These are phyloP conservation scores for Casuarina glauca DNA, from an alignment of 306 rosid genomes.

Conservation along the genomic window DNA sequence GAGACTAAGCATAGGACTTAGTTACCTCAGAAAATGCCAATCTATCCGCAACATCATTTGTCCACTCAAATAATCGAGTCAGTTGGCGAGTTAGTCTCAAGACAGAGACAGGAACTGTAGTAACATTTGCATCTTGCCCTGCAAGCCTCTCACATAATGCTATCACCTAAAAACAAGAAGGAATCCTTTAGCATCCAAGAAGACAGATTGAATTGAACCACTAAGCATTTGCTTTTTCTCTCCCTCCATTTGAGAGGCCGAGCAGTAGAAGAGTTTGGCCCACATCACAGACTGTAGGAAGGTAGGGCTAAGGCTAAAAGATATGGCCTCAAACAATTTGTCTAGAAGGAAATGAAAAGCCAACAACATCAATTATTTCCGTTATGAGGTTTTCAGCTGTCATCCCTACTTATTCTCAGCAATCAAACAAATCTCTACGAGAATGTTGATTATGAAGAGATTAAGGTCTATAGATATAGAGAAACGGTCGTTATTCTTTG, in stretches of 20 bases:
- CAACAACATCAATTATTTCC: neutral
- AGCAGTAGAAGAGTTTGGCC: neutral
- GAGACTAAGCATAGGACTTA: neutral
- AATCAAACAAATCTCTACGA: neutral
- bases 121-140: constrained; percentile 95
- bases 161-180: constrained; percentile 60
- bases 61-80: constrained; percentile 91
- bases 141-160: constrained; percentile 97
- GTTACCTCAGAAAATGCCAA: constrained; percentile 93
- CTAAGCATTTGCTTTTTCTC: neutral
- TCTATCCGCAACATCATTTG: constrained; percentile 95
- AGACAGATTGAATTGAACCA: neutral
- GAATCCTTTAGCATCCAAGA: neutral
- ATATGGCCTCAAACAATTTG: neutral
- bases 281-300: neutral
- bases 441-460: neutral
- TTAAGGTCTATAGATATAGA: neutral
- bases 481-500: neutral
- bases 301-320: neutral
- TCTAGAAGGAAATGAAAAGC: neutral
- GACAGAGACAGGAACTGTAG: constrained; percentile 88
- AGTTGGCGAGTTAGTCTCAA: constrained; percentile 87
- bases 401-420: neutral
- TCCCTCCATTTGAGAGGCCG: neutral
- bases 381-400: neutral